Base-by-base conservation (phyloP, 2,329 filamentous ascomycete species). In the Fusarium tuaranense region DNA sequence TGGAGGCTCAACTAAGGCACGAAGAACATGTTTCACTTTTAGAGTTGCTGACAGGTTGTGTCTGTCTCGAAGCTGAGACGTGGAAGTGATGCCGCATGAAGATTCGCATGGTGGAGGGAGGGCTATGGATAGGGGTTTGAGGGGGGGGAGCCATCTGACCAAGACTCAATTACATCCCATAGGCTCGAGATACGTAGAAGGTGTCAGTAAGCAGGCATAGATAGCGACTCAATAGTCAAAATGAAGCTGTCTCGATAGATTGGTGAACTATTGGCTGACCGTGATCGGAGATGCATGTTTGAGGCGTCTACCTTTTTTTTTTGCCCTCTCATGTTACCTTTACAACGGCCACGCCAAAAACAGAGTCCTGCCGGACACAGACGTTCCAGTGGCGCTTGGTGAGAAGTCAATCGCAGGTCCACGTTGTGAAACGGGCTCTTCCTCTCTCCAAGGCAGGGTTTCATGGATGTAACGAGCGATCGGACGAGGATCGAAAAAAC, bases 401-500 rank as follows among this genome's bases (percentile, higher is more conserved):
- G 48, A 32, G 48, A 53, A 53, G 48, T 53, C 48, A 53, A 53
- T 53, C 48, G 59, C 59, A 18, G 27, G 27, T 41, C 38, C 22
- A 59, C 38, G 38, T 44, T 32, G 58, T 61, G 58, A 32, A 61
- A 61, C 58, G 38, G 38, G 58, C 34, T 13, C 18, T n/a, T 13
- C 20, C 20, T 34, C 57, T 65, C 63, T 27, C 59, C 63, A 71
- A 27, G 58, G 34, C 55, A 69, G 61, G 59, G 65, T 72, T 73
- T 70, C 58, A 70, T 63, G 32, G 30, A 27, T 75, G 66, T 59
- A 67, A 59, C 58, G 16, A 68, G 34, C 10, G 66, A 68, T 74
- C 69, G 72, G 69, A 53, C 67, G 61, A 73, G 53, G 58, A 59
- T 61, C 58, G 63, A 70, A 73, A 73, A 70, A 73, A 73, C 70